Evolutionary conservation across 2,329 filamentous ascomycete species (phyloP).

Genomic region (Myriosclerotinia curreyana): DNA sequence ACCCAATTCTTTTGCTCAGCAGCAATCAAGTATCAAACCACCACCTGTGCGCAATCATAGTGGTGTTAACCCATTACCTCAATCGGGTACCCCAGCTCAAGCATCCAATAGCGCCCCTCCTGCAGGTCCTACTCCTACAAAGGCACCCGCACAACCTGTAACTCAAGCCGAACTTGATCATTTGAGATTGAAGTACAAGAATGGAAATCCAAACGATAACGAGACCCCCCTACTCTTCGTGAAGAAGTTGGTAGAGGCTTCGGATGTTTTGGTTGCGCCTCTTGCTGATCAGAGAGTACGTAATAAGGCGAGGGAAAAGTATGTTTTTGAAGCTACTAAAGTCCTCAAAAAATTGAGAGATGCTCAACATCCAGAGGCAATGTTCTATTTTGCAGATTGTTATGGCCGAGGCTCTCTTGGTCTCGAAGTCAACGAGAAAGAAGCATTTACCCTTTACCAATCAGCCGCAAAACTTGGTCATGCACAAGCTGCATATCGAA

Average conservation of each 20-base stretch:
- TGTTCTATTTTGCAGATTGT: constrained; percentile 91
- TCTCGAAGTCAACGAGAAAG: constrained; percentile 77
- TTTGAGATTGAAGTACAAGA: constrained; percentile 64
- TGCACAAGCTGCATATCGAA: constrained; percentile 83
- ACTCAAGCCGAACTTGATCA: constrained; percentile 75
- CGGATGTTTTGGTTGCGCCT: constrained; percentile 65
- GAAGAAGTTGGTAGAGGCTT: constrained; percentile 82
- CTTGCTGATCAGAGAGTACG: constrained; percentile 68
- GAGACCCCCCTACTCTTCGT: constrained; percentile 69
- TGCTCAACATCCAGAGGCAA: constrained; percentile 74
- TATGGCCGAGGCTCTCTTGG: constrained; percentile 80
- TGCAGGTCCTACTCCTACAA: constrained; percentile 19
- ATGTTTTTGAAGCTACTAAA: constrained; percentile 82
- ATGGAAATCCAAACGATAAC: constrained; percentile 69
- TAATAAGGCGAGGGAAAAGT: constrained; percentile 75
- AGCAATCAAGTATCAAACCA: constrained; percentile 52
- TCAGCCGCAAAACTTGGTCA: constrained; percentile 89
- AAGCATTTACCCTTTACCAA: constrained; percentile 91
- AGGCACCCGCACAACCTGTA: constrained; percentile 46
- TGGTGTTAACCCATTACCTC: constrained; percentile 26
- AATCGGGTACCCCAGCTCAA: constrained; percentile 4
- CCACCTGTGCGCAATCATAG: constrained; percentile 47
- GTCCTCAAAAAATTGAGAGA: constrained; percentile 82
- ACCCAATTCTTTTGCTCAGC: constrained; percentile 54
- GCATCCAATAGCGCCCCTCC: constrained; percentile 1